Evolutionary conservation across 179 eudicot species (phyloP).

Genomic region (Carnegiea gigantea): DNA sequence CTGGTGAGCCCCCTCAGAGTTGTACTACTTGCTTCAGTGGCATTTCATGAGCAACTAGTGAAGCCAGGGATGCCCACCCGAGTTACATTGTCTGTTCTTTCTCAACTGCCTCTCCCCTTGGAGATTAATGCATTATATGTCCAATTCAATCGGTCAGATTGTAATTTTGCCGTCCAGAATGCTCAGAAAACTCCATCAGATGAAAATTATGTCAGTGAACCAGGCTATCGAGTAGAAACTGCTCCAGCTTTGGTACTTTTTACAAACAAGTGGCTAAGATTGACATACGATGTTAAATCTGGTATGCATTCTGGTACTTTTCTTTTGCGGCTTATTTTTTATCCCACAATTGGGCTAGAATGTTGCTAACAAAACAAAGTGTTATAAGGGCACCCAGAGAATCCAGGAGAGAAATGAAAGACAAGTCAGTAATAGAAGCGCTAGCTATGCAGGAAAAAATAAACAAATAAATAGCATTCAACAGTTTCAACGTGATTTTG

Average conservation of each 20-base stretch:
- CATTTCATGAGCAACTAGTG: conserved; percentile 88
- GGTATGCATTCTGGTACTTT: conserved; percentile 43
- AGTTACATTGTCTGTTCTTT: conserved; percentile 69
- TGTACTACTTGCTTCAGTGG: conserved; percentile 81
- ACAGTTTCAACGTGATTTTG: background rate
- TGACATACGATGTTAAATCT: conserved; percentile 80
- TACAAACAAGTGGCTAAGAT: conserved; percentile 83
- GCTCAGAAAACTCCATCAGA: conserved; percentile 48
- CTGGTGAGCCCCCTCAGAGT: conserved; percentile 89
- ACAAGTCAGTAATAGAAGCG: no score
- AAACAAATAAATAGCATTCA: no score
- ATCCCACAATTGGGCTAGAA: no score
- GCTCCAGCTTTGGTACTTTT: conserved; percentile 62
- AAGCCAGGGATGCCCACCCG: conserved; percentile 71
- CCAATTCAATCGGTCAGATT: conserved; percentile 84
- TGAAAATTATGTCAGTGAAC: conserved; percentile 33
- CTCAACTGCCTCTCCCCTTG: conserved; percentile 72
- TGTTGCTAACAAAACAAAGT: no score
- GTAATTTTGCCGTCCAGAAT: conserved; percentile 68
- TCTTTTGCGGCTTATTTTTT: background rate
- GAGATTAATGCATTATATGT: conserved; percentile 84
- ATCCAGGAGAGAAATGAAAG: no score
- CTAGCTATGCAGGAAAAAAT: no score
- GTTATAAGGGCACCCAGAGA: no score
- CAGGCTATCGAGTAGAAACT: conserved; percentile 58